Conservation (phyloP, 768 basidiomycete species). For the Fibroporia radiculosa region DNA sequence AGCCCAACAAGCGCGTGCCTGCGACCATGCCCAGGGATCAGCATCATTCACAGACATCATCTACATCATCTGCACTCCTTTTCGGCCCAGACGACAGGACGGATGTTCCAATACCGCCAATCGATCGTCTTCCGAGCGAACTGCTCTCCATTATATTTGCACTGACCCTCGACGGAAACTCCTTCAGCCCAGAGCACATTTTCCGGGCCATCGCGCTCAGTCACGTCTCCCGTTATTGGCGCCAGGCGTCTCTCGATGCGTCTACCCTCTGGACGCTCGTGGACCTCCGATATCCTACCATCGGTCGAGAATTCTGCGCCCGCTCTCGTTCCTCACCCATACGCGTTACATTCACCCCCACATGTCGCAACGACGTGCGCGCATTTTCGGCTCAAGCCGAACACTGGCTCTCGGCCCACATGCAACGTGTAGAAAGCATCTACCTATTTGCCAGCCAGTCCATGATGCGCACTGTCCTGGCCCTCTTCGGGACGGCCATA, state of each 20-base stretch:
- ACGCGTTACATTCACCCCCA: background rate
- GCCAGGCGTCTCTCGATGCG: constrained; percentile 7
- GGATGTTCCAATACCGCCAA: too few relatives aligned
- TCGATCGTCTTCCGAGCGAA: constrained; percentile 10
- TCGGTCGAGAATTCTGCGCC: constrained; percentile 1
- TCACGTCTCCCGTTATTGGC: constrained; percentile 14
- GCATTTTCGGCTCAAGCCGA: background rate
- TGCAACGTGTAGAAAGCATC: background rate
- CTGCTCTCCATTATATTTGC: constrained; percentile 9
- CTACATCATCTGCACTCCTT: too few relatives aligned
- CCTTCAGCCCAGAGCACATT: background rate
- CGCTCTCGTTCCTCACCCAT: background rate
- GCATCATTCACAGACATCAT: too few relatives aligned
- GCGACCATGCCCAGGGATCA: too few relatives aligned
- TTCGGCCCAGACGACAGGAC: too few relatives aligned
- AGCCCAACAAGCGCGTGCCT: too few relatives aligned
- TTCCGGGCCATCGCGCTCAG: constrained; percentile 10
- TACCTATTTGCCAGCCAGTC: background rate
- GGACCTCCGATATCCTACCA: background rate
- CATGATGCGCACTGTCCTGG: background rate
- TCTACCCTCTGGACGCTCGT: constrained; percentile 12
- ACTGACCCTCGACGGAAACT: background rate
- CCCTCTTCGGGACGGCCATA: background rate
- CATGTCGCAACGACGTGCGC: background rate
- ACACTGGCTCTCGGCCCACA: constrained; percentile 1